A percentile compares a stretch with the other conserved stretches of the same genome.
phyloP scores from a whole-genome alignment of 176 grass and related monocot species.

The Alopecurus myosuroides region DNA sequence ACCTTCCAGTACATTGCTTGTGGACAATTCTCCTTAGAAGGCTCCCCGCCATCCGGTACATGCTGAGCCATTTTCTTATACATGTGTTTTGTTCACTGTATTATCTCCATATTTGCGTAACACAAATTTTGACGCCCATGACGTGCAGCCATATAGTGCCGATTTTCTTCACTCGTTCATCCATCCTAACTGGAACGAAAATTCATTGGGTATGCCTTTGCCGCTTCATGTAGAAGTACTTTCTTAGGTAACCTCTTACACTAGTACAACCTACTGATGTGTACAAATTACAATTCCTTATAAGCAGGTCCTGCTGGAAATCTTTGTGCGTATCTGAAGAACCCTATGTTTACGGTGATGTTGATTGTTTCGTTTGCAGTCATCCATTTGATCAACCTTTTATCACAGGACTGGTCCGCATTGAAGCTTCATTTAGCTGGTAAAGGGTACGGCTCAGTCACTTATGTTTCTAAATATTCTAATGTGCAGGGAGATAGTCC shows the following conservation, averaged over 20 bases:
- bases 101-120: not conserved
- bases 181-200: conserved; percentile 45
- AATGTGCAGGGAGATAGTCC: not conserved
- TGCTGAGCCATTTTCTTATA: conserved; percentile 4
- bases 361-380: conserved; percentile 51
- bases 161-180: conserved; percentile 61
- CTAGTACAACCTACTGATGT: too few relatives aligned
- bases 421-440: conserved; percentile 67
- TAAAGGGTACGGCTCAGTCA: conserved; percentile 23
- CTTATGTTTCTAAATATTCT: conserved; percentile 25
- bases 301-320: conserved; percentile 73
- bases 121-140: not conserved
- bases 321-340: conserved; percentile 71
- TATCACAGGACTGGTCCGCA: conserved; percentile 60
- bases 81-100: not conserved
- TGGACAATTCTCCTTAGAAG: conserved; percentile 91
- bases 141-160: conserved; percentile 64
- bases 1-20: conserved; percentile 73
- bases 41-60: conserved; percentile 76
- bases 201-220: conserved; percentile 65
- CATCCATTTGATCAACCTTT: conserved; percentile 79
- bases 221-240: not conserved
- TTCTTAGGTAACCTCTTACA: not conserved
- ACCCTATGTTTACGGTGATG: conserved; percentile 47
- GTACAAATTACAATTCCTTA: not conserved